A percentile compares a stretch with the other conserved stretches of the same genome.
Evolutionary conservation across 139 green algal species (phyloP).

Genomic region (Coelastrella sp.): DNA sequence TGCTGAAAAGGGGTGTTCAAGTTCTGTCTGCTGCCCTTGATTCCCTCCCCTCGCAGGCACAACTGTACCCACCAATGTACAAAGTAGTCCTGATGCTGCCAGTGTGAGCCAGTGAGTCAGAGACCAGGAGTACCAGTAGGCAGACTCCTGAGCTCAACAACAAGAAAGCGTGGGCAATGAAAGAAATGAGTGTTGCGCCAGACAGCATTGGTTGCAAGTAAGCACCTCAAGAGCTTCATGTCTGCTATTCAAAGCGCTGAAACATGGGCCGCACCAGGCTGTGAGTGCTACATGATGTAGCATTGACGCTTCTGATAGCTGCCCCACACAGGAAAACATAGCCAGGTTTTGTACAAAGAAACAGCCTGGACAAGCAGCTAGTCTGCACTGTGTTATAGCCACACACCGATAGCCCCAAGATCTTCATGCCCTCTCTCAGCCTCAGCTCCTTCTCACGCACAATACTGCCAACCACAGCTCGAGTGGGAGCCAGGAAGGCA

Average conservation of each 20-base stretch:
- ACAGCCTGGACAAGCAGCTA: no score
- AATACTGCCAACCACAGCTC: constrained; percentile 67
- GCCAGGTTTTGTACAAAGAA: no score
- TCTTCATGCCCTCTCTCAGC: constrained; percentile 83
- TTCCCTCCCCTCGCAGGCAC: no score
- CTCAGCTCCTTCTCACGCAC: constrained; percentile 87
- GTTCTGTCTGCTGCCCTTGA: no score
- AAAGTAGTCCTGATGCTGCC: constrained; percentile 68
- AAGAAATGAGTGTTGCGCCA: no score
- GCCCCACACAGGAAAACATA: no score
- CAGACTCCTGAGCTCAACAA: constrained; percentile 16
- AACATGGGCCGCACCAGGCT: no score
- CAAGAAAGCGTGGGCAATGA: no score
- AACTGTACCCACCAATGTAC: constrained; percentile 61
- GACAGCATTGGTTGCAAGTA: no score
- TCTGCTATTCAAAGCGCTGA: background rate
- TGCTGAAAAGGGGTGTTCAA: no score
- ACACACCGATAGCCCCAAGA: constrained; percentile 70
- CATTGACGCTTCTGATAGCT: no score
- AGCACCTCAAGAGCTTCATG: background rate
- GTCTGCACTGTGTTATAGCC: background rate
- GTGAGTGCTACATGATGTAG: no score
- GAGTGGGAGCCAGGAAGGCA: constrained; percentile 57
- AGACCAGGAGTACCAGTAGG: constrained; percentile 66
- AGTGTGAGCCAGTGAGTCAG: constrained; percentile 74